Evolutionary conservation across 371 early-diverging fungal genomes (phyloP), one percentile per base, ranked within the genome.

Genomic region (Thermomucor indicae-seudaticae): DNA sequence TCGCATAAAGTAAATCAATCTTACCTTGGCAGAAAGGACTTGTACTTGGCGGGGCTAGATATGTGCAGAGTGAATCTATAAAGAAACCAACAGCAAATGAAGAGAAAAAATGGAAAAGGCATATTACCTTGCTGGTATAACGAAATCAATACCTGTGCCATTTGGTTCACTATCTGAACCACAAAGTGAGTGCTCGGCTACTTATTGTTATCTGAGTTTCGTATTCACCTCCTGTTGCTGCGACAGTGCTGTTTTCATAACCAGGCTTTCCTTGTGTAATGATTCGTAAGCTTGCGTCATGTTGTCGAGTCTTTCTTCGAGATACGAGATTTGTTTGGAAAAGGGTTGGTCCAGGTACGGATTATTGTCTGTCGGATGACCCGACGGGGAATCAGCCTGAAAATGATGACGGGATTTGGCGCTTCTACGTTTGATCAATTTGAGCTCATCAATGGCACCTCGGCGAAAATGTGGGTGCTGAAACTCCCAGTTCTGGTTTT

Each of bases 401-500:
- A 29, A 51, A 32, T 51, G 57, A 57, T 57, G 54, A 54, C 65
- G 67, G 12, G 69, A 51, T 57, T 75, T 79, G 20, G 81, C 69
- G 53, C 74, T 79, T 60, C 81, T 84, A 35, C 86, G 64, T 60
- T 81, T 86, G 38, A 86, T 84, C 35, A 78, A 72, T 46, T 80
- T 79, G 25, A 86, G 62, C 22, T 78, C 72, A 19, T 64, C 62
- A 23, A 78, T 54, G 14, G 78, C 81, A 5, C 86, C 86, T 50
- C 79, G 69, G 32, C 80, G 67, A 57, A 86, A 86, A 38, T 82
- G 73, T 1, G 78, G 79, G 54, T 86, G 84, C 55, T 78, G 78
- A 57, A 86, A 86, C 55, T 86, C 86, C 86, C 86, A 86, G 10
- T 75, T 78, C 52, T 86, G 83, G 30, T 67, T 76, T 58, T 80